phyloP scores from a whole-genome alignment of 305 asterid species.

The Solanum hybrid region DNA sequence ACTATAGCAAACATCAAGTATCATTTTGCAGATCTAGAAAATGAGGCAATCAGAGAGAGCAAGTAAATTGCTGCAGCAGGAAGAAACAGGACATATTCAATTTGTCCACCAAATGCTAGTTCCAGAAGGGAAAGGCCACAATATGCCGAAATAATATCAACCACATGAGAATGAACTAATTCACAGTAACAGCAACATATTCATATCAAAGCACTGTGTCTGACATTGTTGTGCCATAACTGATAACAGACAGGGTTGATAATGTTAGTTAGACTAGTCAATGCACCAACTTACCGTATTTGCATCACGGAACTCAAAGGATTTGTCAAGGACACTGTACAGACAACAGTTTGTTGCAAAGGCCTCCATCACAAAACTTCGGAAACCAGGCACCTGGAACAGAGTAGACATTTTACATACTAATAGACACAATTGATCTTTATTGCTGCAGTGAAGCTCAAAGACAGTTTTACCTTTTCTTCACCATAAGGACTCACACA shows the following conservation, averaged over 20 bases:
- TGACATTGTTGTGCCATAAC: neutral
- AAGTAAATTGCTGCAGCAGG: neutral
- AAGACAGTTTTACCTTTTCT: slow-evolving; percentile 50
- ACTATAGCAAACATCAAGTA: neutral
- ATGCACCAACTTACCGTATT: slow-evolving; percentile 63
- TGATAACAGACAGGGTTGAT: neutral
- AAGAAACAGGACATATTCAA: neutral
- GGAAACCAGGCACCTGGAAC: slow-evolving; percentile 90
- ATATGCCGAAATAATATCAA: neutral
- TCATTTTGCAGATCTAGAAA: neutral
- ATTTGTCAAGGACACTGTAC: slow-evolving; percentile 86
- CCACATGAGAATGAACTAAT: neutral
- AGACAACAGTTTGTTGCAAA: slow-evolving; percentile 84
- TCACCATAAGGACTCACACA: slow-evolving; percentile 45
- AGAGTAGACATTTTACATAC: slow-evolving; percentile 9
- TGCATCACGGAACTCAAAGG: slow-evolving; percentile 86
- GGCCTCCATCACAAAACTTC: slow-evolving; percentile 54
- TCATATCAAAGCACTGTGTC: neutral
- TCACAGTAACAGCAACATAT: neutral
- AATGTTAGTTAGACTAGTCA: neutral
- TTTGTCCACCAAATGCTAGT: neutral
- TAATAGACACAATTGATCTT: neutral
- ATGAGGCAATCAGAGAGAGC: neutral
- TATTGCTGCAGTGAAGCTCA: slow-evolving; percentile 4
- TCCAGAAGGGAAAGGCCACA: neutral